Conservation (phyloP, 1,284 basidiomycete genomes). For the Schizophyllum amplum region DNA sequence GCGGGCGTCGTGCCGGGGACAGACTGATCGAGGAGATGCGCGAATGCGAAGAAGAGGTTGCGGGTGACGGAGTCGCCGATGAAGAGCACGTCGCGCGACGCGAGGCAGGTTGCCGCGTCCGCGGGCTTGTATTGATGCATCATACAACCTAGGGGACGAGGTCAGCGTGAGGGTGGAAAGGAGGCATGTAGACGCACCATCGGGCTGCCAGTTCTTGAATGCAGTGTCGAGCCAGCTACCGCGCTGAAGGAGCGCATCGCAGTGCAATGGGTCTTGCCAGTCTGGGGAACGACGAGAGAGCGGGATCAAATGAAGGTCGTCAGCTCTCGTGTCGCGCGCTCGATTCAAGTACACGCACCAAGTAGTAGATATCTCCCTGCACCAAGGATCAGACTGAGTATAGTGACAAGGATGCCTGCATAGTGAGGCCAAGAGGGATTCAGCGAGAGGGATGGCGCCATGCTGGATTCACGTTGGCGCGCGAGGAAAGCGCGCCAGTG, state of each 20-base stretch:
- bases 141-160: conserved; percentile 61
- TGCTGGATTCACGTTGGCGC: conserved; percentile 5
- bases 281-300: conserved; percentile 33
- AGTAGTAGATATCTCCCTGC: conserved; percentile 34
- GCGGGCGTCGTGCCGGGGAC: conserved; percentile 48
- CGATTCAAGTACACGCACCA: conserved; percentile 30
- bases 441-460: conserved; percentile 19
- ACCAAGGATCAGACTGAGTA: conserved; percentile 30
- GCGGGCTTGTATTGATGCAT: conserved; percentile 51
- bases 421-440: conserved; percentile 51
- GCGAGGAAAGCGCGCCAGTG: not conserved
- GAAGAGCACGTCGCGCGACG: conserved; percentile 55
- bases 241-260: conserved; percentile 56
- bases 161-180: not conserved
- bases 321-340: not conserved
- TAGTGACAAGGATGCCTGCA: conserved; percentile 32
- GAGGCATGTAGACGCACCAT: conserved; percentile 41
- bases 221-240: conserved; percentile 75
- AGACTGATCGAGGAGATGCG: conserved; percentile 46
- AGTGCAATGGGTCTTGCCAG: conserved; percentile 64
- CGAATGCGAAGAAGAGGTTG: conserved; percentile 70
- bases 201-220: conserved; percentile 76
- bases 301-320: too few relatives aligned
- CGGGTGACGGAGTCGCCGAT: conserved; percentile 83
- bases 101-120: conserved; percentile 47